Evolutionary conservation across 139 green algal species (phyloP).

Genomic region (Penium margaritaceum): DNA sequence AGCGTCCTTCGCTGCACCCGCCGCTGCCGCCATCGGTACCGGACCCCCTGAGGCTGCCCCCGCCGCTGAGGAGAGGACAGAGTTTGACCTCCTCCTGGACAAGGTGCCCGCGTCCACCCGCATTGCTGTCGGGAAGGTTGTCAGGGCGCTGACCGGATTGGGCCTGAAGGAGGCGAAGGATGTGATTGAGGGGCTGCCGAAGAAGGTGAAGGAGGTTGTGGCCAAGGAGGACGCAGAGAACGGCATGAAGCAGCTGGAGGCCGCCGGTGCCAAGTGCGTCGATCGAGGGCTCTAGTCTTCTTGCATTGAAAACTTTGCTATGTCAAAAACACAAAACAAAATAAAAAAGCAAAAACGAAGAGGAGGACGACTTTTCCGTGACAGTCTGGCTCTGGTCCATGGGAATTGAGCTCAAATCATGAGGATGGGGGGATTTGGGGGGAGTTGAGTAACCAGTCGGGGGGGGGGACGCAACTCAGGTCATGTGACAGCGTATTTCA

Average conservation of each 20-base stretch:
- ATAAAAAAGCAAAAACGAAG: too few species aligned
- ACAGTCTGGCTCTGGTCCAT: too few species aligned
- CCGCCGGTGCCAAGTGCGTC: constrained; percentile 13
- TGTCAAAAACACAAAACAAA: too few species aligned
- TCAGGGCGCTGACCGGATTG: constrained; percentile 47
- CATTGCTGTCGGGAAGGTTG: constrained; percentile 35
- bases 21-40: neutral
- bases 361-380: too few species aligned
- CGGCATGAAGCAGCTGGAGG: constrained; percentile 11
- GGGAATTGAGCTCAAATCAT: too few species aligned
- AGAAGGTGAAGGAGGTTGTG: constrained; percentile 50
- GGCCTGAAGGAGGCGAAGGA: constrained; percentile 64
- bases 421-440: too few species aligned
- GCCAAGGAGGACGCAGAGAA: constrained; percentile 43
- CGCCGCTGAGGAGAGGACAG: constrained; percentile 31
- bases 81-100: constrained; percentile 32
- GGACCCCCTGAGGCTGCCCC: neutral
- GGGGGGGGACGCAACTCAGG: too few species aligned
- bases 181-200: constrained; percentile 54
- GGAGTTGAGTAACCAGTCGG: too few species aligned
- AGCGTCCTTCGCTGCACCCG: neutral
- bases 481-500: too few species aligned
- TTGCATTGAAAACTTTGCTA: too few species aligned
- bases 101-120: constrained; percentile 11
- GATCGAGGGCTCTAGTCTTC: too few species aligned